phyloP scores from a whole-genome alignment of 257 asterid genomes.

The Pogostemon cablin region DNA sequence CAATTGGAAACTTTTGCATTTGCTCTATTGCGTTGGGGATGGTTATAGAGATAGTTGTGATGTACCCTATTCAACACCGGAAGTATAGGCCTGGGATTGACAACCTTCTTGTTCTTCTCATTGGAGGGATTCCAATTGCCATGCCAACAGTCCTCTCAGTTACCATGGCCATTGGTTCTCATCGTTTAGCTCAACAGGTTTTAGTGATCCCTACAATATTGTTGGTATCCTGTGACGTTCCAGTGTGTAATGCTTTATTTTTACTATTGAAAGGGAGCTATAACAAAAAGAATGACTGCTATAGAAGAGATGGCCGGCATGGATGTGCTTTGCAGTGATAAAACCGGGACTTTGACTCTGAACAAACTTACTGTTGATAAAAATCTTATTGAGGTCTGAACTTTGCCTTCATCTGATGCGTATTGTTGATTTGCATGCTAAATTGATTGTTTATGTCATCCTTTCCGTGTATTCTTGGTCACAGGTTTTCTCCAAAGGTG shows the following conservation, averaged over 20 bases:
- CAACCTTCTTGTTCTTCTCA: conserved; percentile 96
- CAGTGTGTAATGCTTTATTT: conserved; percentile 6
- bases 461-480: conserved; percentile 11
- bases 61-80: conserved; percentile 94
- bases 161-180: conserved; percentile 99
- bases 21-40: conserved; percentile 98
- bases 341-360: conserved; percentile 89
- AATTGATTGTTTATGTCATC: background rate
- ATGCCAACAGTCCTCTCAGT: conserved; percentile 99
- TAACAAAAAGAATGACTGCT: conserved; percentile 97
- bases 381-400: conserved; percentile 85
- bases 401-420: background rate
- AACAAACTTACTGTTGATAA: conserved; percentile 96
- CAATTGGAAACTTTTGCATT: conserved; percentile 96
- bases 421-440: conserved; percentile 3
- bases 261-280: conserved; percentile 67
- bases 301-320: conserved; percentile 99
- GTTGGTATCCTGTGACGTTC: background rate
- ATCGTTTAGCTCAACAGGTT: conserved; percentile 97
- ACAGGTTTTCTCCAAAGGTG: conserved; percentile 81
- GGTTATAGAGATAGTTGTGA: conserved; percentile 83
- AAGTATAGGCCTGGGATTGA: conserved; percentile 92
- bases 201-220: conserved; percentile 25
- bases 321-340: conserved; percentile 99
- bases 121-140: conserved; percentile 97